These are phyloP conservation scores for Sanghuangporus weigelae DNA, from an alignment of 1,284 basidiomycete species.

Conservation along the genomic window DNA sequence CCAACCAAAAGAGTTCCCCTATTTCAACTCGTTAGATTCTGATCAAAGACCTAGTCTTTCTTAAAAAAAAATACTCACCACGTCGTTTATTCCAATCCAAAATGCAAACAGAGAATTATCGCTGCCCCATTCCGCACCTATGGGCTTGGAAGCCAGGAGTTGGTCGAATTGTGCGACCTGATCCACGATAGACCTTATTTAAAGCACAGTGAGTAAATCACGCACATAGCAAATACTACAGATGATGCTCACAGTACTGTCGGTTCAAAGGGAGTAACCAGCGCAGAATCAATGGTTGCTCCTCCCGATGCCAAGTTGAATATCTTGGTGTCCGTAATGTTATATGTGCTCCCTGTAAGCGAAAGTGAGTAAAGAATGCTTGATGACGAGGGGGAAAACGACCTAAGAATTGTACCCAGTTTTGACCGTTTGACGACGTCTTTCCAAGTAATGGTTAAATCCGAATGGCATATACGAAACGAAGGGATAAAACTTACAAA, in stretches of 20 bases:
- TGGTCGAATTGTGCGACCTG: constrained; percentile 54
- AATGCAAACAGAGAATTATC: constrained; percentile 53
- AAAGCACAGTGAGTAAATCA: not conserved
- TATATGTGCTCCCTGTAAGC: constrained; percentile 39
- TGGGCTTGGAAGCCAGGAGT: constrained; percentile 45
- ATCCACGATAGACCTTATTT: constrained; percentile 52
- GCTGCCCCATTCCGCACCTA: constrained; percentile 47
- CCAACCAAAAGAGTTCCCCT: constrained; percentile 50
- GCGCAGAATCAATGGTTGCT: constrained; percentile 55
- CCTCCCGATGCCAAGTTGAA: constrained; percentile 58
- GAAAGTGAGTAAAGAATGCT: not conserved
- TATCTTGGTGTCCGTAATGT: constrained; percentile 50
- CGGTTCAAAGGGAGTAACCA: constrained; percentile 51
- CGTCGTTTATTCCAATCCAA: constrained; percentile 66
- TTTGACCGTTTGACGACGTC: constrained; percentile 60
- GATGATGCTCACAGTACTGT: constrained; percentile 43
- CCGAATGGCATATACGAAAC: not conserved
- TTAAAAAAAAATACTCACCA: constrained; percentile 36
- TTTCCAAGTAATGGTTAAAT: constrained; percentile 19
- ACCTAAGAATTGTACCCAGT: constrained; percentile 57
- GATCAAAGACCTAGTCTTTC: not conserved
- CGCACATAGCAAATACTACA: not conserved
- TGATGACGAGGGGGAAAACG: not conserved
- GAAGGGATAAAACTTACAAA: constrained; percentile 35
- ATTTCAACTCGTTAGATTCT: not conserved